Evolutionary conservation across 1,284 basidiomycete species (phyloP).

Genomic region (Rhodotorula sp.): DNA sequence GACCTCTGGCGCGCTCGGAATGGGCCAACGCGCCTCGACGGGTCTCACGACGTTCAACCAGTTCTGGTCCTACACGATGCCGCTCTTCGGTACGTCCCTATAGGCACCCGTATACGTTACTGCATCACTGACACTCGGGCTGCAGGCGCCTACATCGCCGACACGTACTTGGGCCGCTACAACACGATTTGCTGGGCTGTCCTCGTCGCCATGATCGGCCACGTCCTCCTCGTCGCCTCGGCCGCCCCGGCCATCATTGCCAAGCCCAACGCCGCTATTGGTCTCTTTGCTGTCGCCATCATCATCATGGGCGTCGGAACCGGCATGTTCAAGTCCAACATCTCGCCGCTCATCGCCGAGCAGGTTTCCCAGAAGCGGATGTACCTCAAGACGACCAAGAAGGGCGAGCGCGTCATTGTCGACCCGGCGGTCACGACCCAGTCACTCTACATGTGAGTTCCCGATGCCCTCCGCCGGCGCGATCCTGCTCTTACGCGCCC

Average conservation of each 20-base stretch:
- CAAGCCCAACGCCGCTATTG: slow-evolving; percentile 59
- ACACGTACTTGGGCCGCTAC: slow-evolving; percentile 54
- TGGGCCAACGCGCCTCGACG: slow-evolving; percentile 58
- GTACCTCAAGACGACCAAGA: slow-evolving; percentile 53
- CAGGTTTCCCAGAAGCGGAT: slow-evolving; percentile 62
- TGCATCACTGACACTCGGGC: slow-evolving; percentile 1
- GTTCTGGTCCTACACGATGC: slow-evolving; percentile 44
- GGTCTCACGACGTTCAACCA: slow-evolving; percentile 39
- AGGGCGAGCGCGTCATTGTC: slow-evolving; percentile 74
- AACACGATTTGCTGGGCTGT: slow-evolving; percentile 53
- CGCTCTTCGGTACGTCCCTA: slow-evolving; percentile 32
- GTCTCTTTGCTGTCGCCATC: slow-evolving; percentile 64
- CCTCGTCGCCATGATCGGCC: slow-evolving; percentile 53
- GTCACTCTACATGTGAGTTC: slow-evolving; percentile 59
- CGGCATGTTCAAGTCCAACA: slow-evolving; percentile 58
- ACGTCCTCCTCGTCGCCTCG: slow-evolving; percentile 70
- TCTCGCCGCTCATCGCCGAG: slow-evolving; percentile 72
- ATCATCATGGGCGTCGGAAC: slow-evolving; percentile 65
- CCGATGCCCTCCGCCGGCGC: slow-evolving; percentile 60
- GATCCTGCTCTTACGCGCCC: slow-evolving; percentile 57
- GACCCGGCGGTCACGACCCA: slow-evolving; percentile 72
- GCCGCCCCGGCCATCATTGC: slow-evolving; percentile 70
- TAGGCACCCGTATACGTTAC: not conserved
- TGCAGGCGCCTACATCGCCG: slow-evolving; percentile 49
- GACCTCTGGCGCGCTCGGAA: slow-evolving; percentile 46